Base-by-base conservation (phyloP, 495 filamentous ascomycete genomes). In the Durotheca rogersii region DNA sequence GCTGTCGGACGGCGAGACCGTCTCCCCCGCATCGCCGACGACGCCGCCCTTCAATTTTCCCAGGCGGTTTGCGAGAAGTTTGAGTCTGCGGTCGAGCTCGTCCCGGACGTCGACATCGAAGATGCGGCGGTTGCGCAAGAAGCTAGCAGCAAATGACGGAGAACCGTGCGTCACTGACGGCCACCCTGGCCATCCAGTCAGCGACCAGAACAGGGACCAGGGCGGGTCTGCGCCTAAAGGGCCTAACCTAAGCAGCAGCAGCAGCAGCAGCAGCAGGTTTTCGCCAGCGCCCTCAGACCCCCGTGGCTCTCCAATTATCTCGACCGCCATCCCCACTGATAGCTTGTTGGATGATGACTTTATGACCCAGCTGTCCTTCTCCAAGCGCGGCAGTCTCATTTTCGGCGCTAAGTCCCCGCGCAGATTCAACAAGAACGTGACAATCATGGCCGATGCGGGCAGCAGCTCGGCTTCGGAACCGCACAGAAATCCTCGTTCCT, bases 311-410 rank as follows among this genome's bases (percentile, higher is more conserved):
- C 75, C 77, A 33, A 66, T 81, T 54, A 70, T 66, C 51, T 72
- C 67, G 44, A 81, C 77, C 29, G 40, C 60, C 20, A 80, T 81
- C 52, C 77, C 78, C 52, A 72, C 72, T 12, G 75, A 77, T 44
- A 72, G 68, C 46, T 64, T 81, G 20, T 61, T 77, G 47, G 78
- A 79, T 48, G 72, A 77, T 44, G 68, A 71, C n/a, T 68, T 73
- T 56, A 56, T 80, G 33, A 68, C 65, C 55, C 58, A 65, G 23
- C 53, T 83, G 32, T 67, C 70, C 35, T 83, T 83, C 61, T 81
- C 78, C 35, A 79, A 80, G 44, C 66, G 80, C 43, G 84, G 84
- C n/a, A 86, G 82, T 60, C 69, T 88, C 58, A 72, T 87, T 69
- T 73, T 86, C 49, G 79, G 77, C 19, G 81, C 69, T 41, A 74